Conservation (phyloP, 176 grass and related monocot genomes). For the Lolium multiflorum region DNA sequence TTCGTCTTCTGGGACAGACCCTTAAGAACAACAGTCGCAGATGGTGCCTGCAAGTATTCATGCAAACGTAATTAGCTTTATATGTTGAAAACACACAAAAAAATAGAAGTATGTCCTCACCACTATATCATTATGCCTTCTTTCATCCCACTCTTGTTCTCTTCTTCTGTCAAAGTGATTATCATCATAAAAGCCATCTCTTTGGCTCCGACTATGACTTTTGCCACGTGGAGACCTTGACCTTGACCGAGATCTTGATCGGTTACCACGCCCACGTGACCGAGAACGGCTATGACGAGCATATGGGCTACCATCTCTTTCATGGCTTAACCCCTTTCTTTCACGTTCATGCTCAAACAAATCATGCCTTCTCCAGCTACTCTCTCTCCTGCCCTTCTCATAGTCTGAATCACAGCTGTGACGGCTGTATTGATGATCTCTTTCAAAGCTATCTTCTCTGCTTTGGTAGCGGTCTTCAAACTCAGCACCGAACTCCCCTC, state of each 20-base stretch:
- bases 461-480: conserved; percentile 66
- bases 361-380: conserved; percentile 64
- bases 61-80: conserved; percentile 28
- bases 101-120: conserved; percentile 50
- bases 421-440: conserved; percentile 71
- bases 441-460: conserved; percentile 66
- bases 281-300: conserved; percentile 61
- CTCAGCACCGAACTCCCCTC: conserved; percentile 54
- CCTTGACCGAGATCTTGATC: conserved; percentile 78
- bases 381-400: conserved; percentile 75
- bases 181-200: conserved; percentile 81
- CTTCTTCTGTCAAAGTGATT: conserved; percentile 74
- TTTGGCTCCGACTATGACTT: conserved; percentile 61
- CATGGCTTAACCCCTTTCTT: conserved; percentile 67
- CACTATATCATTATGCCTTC: conserved; percentile 69
- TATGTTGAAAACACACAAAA: neutral
- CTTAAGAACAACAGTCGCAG: conserved; percentile 91
- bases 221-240: conserved; percentile 74
- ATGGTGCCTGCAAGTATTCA: conserved; percentile 72
- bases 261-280: conserved; percentile 57
- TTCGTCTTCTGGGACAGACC: conserved; percentile 81
- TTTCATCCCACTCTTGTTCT: conserved; percentile 81
- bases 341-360: conserved; percentile 64
- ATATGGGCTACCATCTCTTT: conserved; percentile 75
- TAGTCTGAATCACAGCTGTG: conserved; percentile 66